Base-by-base conservation (phyloP, 2,329 filamentous ascomycete genomes). In the Colletotrichum sp. region DNA sequence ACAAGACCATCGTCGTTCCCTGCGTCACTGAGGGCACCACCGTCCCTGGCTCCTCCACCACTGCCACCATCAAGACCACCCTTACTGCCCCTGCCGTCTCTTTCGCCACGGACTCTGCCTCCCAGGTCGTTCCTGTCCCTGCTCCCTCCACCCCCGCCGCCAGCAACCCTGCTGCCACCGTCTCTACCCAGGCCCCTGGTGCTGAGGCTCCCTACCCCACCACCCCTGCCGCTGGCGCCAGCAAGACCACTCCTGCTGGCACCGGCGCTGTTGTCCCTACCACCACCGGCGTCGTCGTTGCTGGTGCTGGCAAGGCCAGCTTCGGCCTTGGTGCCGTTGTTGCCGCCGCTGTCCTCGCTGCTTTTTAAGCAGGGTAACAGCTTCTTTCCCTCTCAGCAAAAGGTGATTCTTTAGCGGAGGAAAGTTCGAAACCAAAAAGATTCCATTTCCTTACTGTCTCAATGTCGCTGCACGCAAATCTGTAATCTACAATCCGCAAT, bases 11-110 rank as follows among this genome's bases (percentile, higher is more conserved):
- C 80, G 85, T 88, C 70, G 87, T 87, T 82, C 88, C 89, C 76
- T 89, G 86, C 82, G 87, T 87, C 82, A 88, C 87, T 64, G 84
- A 85, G 36, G 85, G 84, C 80, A 88, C 88, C 76, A 85, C 87
- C 80, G 79, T 92, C 77, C 83, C 86, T 70, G 84, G 83, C 69
- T 85, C 86, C 30, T 86, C 81, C 79, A 86, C 85, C 74, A 89
- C 91, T 81, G 83, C 87, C 76, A 86, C 85, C 80, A 88, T 90
- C 78, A 83, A 82, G 87, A 89, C 89, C 70, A 85, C 86, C 80
- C 79, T 92, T 75, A 87, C 87, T 64, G 87, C 91, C 30, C 90
- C 90, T 58, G 83, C 89, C 83, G 87, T 92, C 76, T 86, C 82
- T 80, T 88, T 91, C 85, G 84, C 85, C 77, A 86, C 86, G 48